Base-by-base conservation (phyloP, 1,284 basidiomycete genomes). In the Austroboletus rostrupii region DNA sequence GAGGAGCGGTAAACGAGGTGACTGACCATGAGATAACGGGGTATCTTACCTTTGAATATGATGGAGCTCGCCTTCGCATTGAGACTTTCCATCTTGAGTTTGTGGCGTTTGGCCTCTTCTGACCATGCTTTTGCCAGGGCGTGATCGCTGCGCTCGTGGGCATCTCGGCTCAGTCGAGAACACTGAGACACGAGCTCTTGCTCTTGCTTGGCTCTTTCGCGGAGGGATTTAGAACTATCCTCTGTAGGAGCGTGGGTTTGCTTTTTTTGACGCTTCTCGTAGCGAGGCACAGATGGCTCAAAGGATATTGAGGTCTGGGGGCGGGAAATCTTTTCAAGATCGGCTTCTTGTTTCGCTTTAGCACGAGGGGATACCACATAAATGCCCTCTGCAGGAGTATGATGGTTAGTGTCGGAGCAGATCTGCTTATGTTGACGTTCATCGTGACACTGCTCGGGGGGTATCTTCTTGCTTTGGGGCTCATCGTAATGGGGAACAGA, bases 181-280 rank as follows among this genome's bases (percentile, higher is more conserved):
- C 33, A 35, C 28, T 71, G 71, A n/a, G 78, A 77, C 89, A 89
- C 91, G 59, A 78, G 64, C 54, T 85, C 79, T 19, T 86, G 87
- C 64, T 87, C 87, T 46, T 77, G 74, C 47, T 81, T 83, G 6
- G 92, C 92, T 52, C 77, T 76, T 47, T 80, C 78, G 21, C 93
- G 80, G 37, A n/a, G n/a, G n/a, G n/a, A n/a, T n/a, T n/a, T n/a
- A n/a, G n/a, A n/a, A n/a, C n/a, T n/a, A n/a, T 16, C 31, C 14
- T 12, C 31, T 11, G 31, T 2, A 4, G 31, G 31, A 4, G 31
- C 12, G 14, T 32, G 12, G 14, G 2, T 23, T 23, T 23, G 23
- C 23, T 32, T 16, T 3, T 16, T 32, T 16, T 9, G 31, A 11
- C 14, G 14, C 14, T 12, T 16, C 3, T 32, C 31, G 14, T 4